A percentile compares a stretch with the other conserved stretches of the same genome.
Evolutionary conservation across 2,329 filamentous ascomycete genomes (phyloP).

Genomic region (Verticillium longisporum): DNA sequence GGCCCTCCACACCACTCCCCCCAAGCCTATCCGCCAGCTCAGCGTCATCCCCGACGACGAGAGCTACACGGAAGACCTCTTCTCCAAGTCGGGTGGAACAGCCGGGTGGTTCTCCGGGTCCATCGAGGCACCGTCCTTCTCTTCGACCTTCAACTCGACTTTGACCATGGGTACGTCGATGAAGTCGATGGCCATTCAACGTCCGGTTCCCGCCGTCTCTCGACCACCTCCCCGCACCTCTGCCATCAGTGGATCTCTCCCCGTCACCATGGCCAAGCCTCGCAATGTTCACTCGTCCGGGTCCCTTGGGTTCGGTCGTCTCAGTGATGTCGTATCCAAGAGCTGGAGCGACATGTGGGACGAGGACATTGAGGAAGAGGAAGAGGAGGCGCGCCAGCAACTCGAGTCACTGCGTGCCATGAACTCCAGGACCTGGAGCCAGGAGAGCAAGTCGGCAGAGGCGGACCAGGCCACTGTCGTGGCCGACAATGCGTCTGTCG

Average conservation of each 20-base stretch:
- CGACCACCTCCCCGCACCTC: slow-evolving; percentile 47
- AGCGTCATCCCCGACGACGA: slow-evolving; percentile 78
- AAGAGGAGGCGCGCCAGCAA: slow-evolving; percentile 57
- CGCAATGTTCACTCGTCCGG: slow-evolving; percentile 61
- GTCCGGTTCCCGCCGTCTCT: slow-evolving; percentile 31
- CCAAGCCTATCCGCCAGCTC: slow-evolving; percentile 69
- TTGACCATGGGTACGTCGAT: slow-evolving; percentile 74
- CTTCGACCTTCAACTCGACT: slow-evolving; percentile 77
- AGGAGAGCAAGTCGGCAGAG: slow-evolving; percentile 55
- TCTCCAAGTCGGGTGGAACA: slow-evolving; percentile 67
- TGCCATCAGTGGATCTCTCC: slow-evolving; percentile 61
- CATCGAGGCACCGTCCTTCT: slow-evolving; percentile 71
- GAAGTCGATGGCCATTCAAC: slow-evolving; percentile 59
- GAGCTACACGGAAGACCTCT: slow-evolving; percentile 78
- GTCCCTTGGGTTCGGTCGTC: slow-evolving; percentile 72
- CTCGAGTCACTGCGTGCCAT: slow-evolving; percentile 55
- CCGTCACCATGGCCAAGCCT: slow-evolving; percentile 74
- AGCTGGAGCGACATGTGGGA: slow-evolving; percentile 99
- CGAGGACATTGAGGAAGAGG: slow-evolving; percentile 74
- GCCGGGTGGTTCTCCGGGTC: slow-evolving; percentile 75
- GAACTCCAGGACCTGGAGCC: slow-evolving; percentile 73
- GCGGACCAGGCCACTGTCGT: slow-evolving; percentile 34
- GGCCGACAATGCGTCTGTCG: slow-evolving; percentile 24
- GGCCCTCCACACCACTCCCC: slow-evolving; percentile 71
- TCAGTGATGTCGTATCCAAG: slow-evolving; percentile 79